Base-by-base conservation (phyloP, 108 stramenopile genomes). In the Stephanodiscus minutulus region DNA sequence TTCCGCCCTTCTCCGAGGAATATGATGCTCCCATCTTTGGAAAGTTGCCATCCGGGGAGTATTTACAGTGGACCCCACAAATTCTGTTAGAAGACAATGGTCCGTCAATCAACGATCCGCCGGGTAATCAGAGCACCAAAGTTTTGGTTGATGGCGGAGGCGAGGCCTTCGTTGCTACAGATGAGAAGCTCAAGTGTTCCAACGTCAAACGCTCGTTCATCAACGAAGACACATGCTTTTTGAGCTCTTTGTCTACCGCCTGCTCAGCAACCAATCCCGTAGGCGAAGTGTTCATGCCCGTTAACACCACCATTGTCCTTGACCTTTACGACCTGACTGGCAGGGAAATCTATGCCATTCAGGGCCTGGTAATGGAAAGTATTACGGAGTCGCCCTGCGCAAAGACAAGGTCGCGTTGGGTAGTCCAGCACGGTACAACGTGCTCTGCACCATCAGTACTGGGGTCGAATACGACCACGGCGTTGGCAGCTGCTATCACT, bases 181-280 rank as follows among this genome's bases (percentile, higher is more conserved):
- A 52, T 10, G 73, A 76, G 46, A 76, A 75, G 37, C 41, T 81
- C 12, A 68, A 70, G 43, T 86, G 85, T 59, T 55, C 85, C 17
- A 83, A 83, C 62, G 85, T 76, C 43, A 44, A 63, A 39, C 64
- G 83, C 13, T 74, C 50, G 13, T 71, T 83, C 33, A 35, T 78
- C 61, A 86, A 86, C 49, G 85, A 86, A 66, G 80, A 83, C n/a
- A 67, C 67, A 5, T 86, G 85, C 35, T 61, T 81, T 47, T 64
- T 75, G 35, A 64, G 61, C 22, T 70, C 68, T 7, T 37, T 37
- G 44, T 55, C 43, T 31, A 76, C 61, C 12, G 54, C 79, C 10
- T 81, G 79, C 49, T 70, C 68, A 8, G 18, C 78, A 9, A 35
- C 68, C 5, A 48, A 60, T 0, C 29, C 33, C 7, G 60, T 58